Base-by-base conservation (phyloP, 2,329 filamentous ascomycete genomes). In the Cladosporium phlei region DNA sequence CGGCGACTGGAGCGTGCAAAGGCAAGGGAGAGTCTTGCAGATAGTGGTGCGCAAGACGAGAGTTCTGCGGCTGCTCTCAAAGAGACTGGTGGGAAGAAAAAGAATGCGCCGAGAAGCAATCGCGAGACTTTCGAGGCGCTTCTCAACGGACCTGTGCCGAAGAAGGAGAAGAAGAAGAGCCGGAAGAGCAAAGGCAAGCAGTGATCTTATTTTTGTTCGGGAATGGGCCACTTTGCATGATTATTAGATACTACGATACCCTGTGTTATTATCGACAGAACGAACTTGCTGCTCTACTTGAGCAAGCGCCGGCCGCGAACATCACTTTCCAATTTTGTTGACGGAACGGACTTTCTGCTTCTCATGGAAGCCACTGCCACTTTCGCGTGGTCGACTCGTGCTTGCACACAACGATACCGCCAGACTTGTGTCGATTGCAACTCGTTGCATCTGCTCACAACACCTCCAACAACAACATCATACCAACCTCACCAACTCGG, bases 151-250 rank as follows among this genome's bases (percentile, higher is more conserved):
- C 65, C 49, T 51, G 59, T 33, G 52, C 62, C 16, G 48, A 60
- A 45, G 58, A 50, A 45, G 14, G 58, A 61, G 33, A 54, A 54
- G 17, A 51, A 52, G 46, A 65, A 65, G 58, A 53, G 62, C 43
- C 53, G 48, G 3, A 58, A 49, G 27, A 59, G 56, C 1, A 52
- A 57, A n/a, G 49, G 28, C 7, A 28, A 21, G 19, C 30, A 17
- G 24, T 34, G 40, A n/a, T n/a, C n/a, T n/a, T n/a, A n/a, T n/a
- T n/a, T n/a, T n/a, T n/a, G 29, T 22, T 25, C 14, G 28, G 24
- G 29, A 34, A 12, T n/a, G 40, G 22, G 28, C 22, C 16, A 20
- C 22, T 37, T 37, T 45, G 32, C 42, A 45, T n/a, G n/a, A n/a
- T 45, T 45, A 24, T 37, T 45, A 45, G 42, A 45, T 37, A 45